Conservation (phyloP, 148 eudicot species). For the Heliosperma pusillum region DNA sequence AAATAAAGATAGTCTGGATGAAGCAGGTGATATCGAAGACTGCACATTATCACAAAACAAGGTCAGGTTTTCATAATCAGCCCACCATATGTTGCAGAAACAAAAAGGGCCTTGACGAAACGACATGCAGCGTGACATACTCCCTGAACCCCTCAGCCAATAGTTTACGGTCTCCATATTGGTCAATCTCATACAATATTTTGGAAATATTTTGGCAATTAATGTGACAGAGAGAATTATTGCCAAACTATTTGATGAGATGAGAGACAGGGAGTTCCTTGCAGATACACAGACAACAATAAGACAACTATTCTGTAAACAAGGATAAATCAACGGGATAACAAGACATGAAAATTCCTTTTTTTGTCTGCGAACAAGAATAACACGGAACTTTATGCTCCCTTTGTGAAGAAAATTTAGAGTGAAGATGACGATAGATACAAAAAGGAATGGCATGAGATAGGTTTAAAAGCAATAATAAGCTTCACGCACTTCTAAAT, state of each 20-base stretch:
- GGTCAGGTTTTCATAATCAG: neutral
- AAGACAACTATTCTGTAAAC: neutral
- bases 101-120: neutral
- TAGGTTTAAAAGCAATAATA: neutral
- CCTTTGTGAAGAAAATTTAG: neutral
- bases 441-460: neutral
- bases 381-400: neutral
- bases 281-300: neutral
- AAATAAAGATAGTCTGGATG: conserved; percentile 90
- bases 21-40: conserved; percentile 90
- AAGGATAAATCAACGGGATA: neutral
- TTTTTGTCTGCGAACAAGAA: neutral
- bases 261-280: neutral
- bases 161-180: no score
- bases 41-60: conserved; percentile 28
- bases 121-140: neutral
- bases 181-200: no score
- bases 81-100: neutral
- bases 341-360: neutral
- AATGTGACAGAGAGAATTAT: neutral
- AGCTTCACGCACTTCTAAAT: neutral
- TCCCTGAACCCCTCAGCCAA: no score
- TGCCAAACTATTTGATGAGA: neutral
- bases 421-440: neutral
- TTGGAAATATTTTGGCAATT: neutral